Conservation (phyloP, 345 rosid genomes). For the Raphanus raphanistrum region DNA sequence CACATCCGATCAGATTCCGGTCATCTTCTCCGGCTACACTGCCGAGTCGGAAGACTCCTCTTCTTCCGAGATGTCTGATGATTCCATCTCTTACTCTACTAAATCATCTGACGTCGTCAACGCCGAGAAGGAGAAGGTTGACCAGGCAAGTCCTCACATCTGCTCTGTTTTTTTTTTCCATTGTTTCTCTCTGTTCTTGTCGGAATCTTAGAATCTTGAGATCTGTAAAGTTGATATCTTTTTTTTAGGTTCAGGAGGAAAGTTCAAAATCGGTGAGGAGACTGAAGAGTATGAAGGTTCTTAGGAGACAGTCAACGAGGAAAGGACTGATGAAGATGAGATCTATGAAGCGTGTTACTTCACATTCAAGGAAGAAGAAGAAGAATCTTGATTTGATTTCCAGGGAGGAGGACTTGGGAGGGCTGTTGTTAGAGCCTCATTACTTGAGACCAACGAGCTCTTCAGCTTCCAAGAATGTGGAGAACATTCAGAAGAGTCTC, state of each 20-base stretch:
- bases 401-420: conserved; percentile 1
- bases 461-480: conserved; percentile 36
- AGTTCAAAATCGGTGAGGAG: conserved; percentile 39
- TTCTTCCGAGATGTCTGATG: conserved; percentile 40
- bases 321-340: conserved; percentile 51
- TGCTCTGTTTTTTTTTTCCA: not conserved
- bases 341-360: conserved; percentile 43
- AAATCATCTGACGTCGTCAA: conserved; percentile 27
- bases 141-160: conserved; percentile 23
- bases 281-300: conserved; percentile 46
- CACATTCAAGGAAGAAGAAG: conserved; percentile 3
- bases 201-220: conserved; percentile 27
- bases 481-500: conserved; percentile 28
- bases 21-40: conserved; percentile 39
- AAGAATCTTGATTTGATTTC: conserved; percentile 22
- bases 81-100: conserved; percentile 37
- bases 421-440: conserved; percentile 25
- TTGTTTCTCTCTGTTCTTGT: conserved; percentile 18
- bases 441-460: conserved; percentile 42
- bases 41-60: conserved; percentile 42
- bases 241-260: conserved; percentile 43
- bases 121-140: conserved; percentile 18
- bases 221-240: conserved; percentile 2
- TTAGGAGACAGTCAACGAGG: conserved; percentile 52
- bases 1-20: conserved; percentile 27